These are phyloP conservation scores for Boeremia exigua DNA, from an alignment of 2,329 filamentous ascomycete genomes.

Conservation along the genomic window DNA sequence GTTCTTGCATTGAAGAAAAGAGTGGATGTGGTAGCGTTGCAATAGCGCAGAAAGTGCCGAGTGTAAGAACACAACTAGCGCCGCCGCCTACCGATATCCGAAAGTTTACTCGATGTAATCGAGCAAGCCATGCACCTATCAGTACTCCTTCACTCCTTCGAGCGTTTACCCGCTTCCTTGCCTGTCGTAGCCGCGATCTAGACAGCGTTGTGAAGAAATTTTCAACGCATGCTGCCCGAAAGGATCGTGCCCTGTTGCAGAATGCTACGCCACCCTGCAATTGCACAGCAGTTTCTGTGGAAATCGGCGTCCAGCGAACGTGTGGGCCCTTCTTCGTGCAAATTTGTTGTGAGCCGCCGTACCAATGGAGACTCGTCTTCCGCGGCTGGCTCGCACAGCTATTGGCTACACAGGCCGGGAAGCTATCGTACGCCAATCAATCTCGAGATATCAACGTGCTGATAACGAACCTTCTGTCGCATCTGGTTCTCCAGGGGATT, in stretches of 20 bases:
- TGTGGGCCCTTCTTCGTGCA: constrained; percentile 18
- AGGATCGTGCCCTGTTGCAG: background rate
- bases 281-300: constrained; percentile 1
- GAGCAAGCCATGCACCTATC: constrained; percentile 11
- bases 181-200: constrained; percentile 12
- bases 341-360: constrained; percentile 11
- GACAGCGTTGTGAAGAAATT: background rate
- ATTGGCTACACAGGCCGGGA: constrained; percentile 24
- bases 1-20: background rate
- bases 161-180: background rate
- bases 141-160: background rate
- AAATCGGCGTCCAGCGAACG: constrained; percentile 28
- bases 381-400: constrained; percentile 29
- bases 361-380: constrained; percentile 14
- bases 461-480: constrained; percentile 2
- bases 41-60: background rate
- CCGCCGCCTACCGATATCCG: background rate
- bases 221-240: background rate
- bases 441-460: constrained; percentile 7
- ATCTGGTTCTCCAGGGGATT: background rate
- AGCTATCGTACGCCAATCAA: constrained; percentile 11
- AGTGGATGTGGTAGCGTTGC: background rate
- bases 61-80: background rate
- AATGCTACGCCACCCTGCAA: background rate
- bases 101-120: constrained; percentile 16